Base-by-base conservation (phyloP, 2,329 filamentous ascomycete species). In the Mycosphaerella sp. region DNA sequence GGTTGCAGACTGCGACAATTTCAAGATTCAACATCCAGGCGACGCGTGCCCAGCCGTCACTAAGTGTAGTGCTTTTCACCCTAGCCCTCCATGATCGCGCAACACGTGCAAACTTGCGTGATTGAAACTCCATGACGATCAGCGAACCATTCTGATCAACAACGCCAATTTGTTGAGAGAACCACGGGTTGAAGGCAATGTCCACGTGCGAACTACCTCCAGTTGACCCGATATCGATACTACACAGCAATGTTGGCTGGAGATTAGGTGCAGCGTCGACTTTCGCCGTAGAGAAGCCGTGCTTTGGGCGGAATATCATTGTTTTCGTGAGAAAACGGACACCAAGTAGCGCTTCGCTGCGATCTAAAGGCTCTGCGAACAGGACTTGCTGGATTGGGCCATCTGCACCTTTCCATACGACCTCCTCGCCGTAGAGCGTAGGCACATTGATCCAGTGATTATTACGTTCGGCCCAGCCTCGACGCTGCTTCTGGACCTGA, bases 141-240 rank as follows among this genome's bases (percentile, higher is more conserved):
- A 86, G 90, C 51, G 71, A 73, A 1, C 85, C 85, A 30, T 70
- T 70, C 45, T 80, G 73, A 60, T 89, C 84, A 14, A 89, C 72
- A 21, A 89, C 72, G 13, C 76, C 82, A 46, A 89, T 69, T 59
- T 86, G 82, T 1, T 80, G 76, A 13, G 73, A 69, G 52, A 74
- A 79, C 65, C 70, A 79, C 0, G 84, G 79, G 56, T 83, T 84
- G 64, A 89, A 86, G 0, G 78, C 68, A 2, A 86, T 72, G 66
- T 89, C 82, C 0, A 75, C 75, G 59, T 87, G 82, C 0, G 73
- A 63, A 27, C 68, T 70, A 1, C 77, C 78, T 1, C 79, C 81
- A 0, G 79, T 83, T 27, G 77, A 68, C 2, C 72, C 64, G 12
- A 72, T 71, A 0, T 71, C 66, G n/a, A 89, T 65, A 8, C 70